Evolutionary conservation across 139 green algal genomes (phyloP), one percentile per base, ranked within the genome.

Genomic region (Haematococcus sp.): DNA sequence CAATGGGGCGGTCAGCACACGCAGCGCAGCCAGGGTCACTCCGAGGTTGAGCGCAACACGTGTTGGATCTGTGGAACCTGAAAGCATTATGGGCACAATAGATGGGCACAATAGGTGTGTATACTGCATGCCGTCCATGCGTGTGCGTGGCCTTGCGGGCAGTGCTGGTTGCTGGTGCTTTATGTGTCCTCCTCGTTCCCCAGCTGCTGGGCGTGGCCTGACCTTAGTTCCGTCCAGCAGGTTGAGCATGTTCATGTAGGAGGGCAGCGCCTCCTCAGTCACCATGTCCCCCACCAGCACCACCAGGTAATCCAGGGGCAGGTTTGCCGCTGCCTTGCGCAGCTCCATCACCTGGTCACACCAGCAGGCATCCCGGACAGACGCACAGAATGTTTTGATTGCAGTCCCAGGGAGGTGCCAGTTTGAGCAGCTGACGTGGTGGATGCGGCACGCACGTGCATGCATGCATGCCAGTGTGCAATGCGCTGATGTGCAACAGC

Each of bases 211-310:
- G n/a, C n/a, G n/a, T n/a, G n/a, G n/a, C n/a, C 61, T 28, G 30
- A 68, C 61, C 32, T 27, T 49, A 19, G 66, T 72, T 5, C 93
- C 94, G 66, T 99, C 96, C 61, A 99, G 86, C 20, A 92, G 97
- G 87, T 99, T 99, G 46, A 99, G 89, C 96, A 99, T 99, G 83
- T 91, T 95, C 95, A 98, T 98, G 88, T 99, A 99, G 4, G 94
- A 98, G 23, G 96, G 96, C 56, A 99, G 88, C 22, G 95, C 96
- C 87, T 99, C 96, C 88, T 99, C 96, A 0, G 94, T 98, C 59
- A 98, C 91, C 89, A 95, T 97, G 80, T 98, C 93, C 2, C 89
- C 88, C 66, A 86, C 90, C 55, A 99, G 84, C 28, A 89, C 88
- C 25, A 98, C 93, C 64, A 98, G 77, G 83, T 97, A 97, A 67